Conservation (phyloP, 352 stramenopile species). For the Globisporangium ultimum region DNA sequence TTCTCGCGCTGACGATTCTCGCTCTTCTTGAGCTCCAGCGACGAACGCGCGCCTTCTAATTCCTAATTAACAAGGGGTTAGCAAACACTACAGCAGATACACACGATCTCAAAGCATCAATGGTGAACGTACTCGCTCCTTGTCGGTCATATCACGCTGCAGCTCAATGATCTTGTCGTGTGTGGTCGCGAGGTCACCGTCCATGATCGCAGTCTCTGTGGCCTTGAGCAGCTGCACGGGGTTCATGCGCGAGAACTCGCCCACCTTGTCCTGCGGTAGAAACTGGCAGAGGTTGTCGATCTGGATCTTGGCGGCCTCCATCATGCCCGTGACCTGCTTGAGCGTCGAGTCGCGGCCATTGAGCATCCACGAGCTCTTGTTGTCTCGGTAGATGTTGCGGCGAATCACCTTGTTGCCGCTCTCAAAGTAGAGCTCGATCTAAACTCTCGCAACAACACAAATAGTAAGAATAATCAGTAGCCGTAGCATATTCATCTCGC, state of each 20-base stretch:
- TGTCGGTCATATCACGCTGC: slow-evolving; percentile 68
- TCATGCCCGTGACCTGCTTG: slow-evolving; percentile 72
- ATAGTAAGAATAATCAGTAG: neutral
- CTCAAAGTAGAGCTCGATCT: slow-evolving; percentile 94
- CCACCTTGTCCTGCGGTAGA: slow-evolving; percentile 96
- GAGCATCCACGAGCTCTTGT: slow-evolving; percentile 81
- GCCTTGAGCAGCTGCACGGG: slow-evolving; percentile 69
- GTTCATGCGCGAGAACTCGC: slow-evolving; percentile 89
- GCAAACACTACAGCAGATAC: neutral
- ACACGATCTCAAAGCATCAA: neutral
- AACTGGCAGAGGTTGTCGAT: slow-evolving; percentile 99
- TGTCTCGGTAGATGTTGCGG: slow-evolving; percentile 90
- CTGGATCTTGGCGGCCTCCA: slow-evolving; percentile 90
- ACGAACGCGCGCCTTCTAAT: slow-evolving; percentile 53
- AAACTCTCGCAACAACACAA: neutral
- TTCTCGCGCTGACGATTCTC: slow-evolving; percentile 80
- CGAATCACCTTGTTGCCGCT: slow-evolving; percentile 80
- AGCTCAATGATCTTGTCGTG: slow-evolving; percentile 81
- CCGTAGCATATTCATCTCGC: too few relatives aligned
- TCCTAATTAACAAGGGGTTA: slow-evolving; percentile 26
- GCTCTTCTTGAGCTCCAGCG: slow-evolving; percentile 80
- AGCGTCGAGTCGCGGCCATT: slow-evolving; percentile 67
- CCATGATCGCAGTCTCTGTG: slow-evolving; percentile 69
- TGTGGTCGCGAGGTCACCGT: slow-evolving; percentile 65
- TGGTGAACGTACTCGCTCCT: slow-evolving; percentile 44